Evolutionary conservation across 1,284 basidiomycete species (phyloP), one percentile per base, ranked within the genome.

Genomic region (Ceratobasidium sp.): DNA sequence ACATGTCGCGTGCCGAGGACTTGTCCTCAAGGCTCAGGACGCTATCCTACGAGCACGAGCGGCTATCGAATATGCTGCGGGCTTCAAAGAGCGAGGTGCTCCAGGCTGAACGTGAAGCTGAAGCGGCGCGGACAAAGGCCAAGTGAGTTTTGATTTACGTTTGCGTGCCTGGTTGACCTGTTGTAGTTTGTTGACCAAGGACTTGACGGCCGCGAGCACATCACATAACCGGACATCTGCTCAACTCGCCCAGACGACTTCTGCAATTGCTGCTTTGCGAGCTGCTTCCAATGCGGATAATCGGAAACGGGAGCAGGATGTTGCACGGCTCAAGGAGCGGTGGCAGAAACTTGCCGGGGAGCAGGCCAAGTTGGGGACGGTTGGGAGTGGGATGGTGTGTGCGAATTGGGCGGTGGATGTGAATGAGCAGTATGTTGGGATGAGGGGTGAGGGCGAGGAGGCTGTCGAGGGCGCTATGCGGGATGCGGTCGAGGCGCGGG

Each of bases 11-110:
- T n/a, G 86, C 90, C 25, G 94, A 96, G 73, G 85, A 90, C 4
- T 76, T 94, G 3, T 84, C 87, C 0, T 87, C 90, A 0, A 90
- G 92, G 72, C 79, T 92, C 43, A 83, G 91, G 17, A 93, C 91
- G 0, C 79, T 94, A 1, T 84, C 86, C 8, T 95, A 96, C 73
- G 94, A 96, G 74, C 83, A 92, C 70, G 92, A 95, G 74, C 85
- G 93, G 1, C 80, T 94, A 52, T 78, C 79, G 40, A 85, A 85
- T 17, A 87, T 91, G 82, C 83, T 89, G 76, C 82, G 80, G 62
- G 79, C 80, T 22, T 84, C 84, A 54, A 84, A 78, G 17, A 85
- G 88, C 69, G 82, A 81, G 60, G 81, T 86, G n/a, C 86, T 87
- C 40, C 86, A 83, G 70, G 85, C 90, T 58, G 87, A 93, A 78